phyloP scores from a whole-genome alignment of 1,284 basidiomycete genomes.

The Pholiota adiposa region DNA sequence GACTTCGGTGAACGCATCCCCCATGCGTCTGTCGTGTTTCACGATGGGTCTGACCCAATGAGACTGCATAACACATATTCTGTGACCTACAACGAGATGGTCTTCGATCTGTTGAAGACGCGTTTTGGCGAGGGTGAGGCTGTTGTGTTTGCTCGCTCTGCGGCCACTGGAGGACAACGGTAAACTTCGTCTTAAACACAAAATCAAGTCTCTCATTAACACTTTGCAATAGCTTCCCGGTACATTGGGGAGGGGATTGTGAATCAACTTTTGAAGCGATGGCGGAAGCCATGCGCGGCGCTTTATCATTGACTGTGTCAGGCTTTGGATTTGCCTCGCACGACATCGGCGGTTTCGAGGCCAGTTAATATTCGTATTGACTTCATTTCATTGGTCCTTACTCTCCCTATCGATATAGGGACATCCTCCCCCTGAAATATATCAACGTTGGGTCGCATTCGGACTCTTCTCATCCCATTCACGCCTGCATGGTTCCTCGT shows the following conservation, averaged over 20 bases:
- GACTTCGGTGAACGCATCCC: conserved; percentile 75
- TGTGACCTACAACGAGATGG: conserved; percentile 70
- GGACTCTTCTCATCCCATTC: conserved; percentile 74
- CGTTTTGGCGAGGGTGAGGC: conserved; percentile 69
- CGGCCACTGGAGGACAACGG: conserved; percentile 71
- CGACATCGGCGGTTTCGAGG: conserved; percentile 79
- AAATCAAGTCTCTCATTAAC: conserved; percentile 2
- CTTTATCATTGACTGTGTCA: conserved; percentile 66
- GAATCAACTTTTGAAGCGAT: conserved; percentile 81
- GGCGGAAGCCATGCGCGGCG: conserved; percentile 74
- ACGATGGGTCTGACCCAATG: conserved; percentile 74
- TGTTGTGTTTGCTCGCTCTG: conserved; percentile 70
- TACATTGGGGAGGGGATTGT: conserved; percentile 81
- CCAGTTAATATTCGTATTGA: conserved; percentile 19
- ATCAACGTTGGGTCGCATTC: conserved; percentile 79
- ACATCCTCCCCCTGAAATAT: conserved; percentile 70
- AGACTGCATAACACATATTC: conserved; percentile 71
- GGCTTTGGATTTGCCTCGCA: conserved; percentile 76
- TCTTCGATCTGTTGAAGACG: conserved; percentile 63
- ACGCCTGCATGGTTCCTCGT: conserved; percentile 71
- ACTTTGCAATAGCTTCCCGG: conserved; percentile 32
- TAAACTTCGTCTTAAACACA: conserved; percentile 31
- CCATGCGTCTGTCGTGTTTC: conserved; percentile 62
- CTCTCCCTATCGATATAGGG: conserved; percentile 39
- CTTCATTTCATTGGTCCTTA: background rate